Base-by-base conservation (phyloP, 345 rosid genomes). In the Noccaea bulbosa region DNA sequence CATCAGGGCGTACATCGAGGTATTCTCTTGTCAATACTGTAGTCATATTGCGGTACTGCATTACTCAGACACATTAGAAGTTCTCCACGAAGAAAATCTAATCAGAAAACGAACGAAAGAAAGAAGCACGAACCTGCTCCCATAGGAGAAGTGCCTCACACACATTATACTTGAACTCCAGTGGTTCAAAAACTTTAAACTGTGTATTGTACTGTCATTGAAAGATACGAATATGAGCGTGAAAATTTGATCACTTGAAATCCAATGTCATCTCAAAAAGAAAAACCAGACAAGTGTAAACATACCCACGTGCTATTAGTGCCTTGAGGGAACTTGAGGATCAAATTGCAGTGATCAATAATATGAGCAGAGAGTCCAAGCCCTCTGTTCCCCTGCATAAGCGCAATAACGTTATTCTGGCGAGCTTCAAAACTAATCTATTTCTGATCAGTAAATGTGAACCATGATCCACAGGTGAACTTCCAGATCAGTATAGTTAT, bases 31-130 rank as follows among this genome's bases (percentile, higher is more conserved):
- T 94, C 78, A 94, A 78, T 32, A 91, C 90, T 6, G 99, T 91
- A 52, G 99, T 94, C 95, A 91, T 91, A 83, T 94, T 94, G 49
- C 96, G 95, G 65, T 89, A 89, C 99, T 94, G 89, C 87, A 83
- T 34, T 40, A 51, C 43, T 43, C 55, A 41, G 62, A 71, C 7
- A 50, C 70, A 73, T 73, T 8, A 73, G 11, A 72, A 55, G 30
- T 34, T 20, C 45, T 40, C 12, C 47, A 63, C 48, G n/a, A 62
- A 43, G 27, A 40, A 45, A 54, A 34, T 11, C 33, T 20, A 14
- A 12, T 4, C 30, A 33, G 65, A 56, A 24, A 63, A 37, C 47
- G 51, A 55, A 41, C 48, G 55, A 47, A 61, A 54, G 52, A 55
- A 41, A 55, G 55, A 55, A 61, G 61, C 14, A 79, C 82, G 17